A percentile compares a stretch with the other conserved stretches of the same genome.
Conservation (phyloP, 139 green algal species). For the Diplosphaera chodatii region DNA sequence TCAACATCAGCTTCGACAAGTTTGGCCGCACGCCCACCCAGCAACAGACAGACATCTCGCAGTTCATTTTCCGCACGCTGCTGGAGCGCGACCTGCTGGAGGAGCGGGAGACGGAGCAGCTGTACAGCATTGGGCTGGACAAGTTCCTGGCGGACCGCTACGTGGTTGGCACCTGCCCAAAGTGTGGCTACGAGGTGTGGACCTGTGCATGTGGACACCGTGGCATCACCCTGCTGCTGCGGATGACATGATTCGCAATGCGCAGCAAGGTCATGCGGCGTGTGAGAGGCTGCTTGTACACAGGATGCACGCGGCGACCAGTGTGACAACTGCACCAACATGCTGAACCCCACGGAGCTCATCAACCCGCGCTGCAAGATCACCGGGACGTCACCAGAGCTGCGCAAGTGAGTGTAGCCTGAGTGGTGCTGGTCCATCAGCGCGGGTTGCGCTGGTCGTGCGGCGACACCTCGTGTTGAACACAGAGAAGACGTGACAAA, state of each 20-base stretch:
- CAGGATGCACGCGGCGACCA: constrained; percentile 81
- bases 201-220: no score
- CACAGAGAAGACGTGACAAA: no score
- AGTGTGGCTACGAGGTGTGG: constrained; percentile 79
- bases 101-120: constrained; percentile 79
- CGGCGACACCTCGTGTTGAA: no score
- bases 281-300: not conserved
- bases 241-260: no score
- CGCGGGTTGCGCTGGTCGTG: no score
- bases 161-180: constrained; percentile 90
- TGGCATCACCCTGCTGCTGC: no score
- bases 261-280: no score
- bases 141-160: constrained; percentile 96
- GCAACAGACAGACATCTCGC: constrained; percentile 63
- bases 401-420: constrained; percentile 38
- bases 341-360: constrained; percentile 93
- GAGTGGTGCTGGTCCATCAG: no score
- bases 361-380: constrained; percentile 88
- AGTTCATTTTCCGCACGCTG: constrained; percentile 60
- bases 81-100: constrained; percentile 33
- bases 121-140: constrained; percentile 70
- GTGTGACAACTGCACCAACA: constrained; percentile 84
- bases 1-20: constrained; percentile 92
- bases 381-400: constrained; percentile 56
- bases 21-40: constrained; percentile 89